Evolutionary conservation across 2,329 filamentous ascomycete genomes (phyloP), one percentile per base, ranked within the genome.

Genomic region (Fusarium sp.): DNA sequence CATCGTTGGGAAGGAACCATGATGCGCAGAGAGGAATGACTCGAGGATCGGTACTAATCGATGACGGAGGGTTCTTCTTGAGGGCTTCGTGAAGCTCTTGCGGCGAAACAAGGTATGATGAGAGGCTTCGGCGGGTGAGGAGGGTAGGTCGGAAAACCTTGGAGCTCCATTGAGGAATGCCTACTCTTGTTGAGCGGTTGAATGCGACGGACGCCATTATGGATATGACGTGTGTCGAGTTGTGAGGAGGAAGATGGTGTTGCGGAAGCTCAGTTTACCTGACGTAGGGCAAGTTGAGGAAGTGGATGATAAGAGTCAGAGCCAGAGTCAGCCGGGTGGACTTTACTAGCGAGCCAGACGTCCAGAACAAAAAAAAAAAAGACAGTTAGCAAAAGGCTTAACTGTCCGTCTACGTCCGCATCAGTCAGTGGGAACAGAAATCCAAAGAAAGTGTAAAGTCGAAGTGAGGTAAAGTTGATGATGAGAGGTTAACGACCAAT

Each of bases 1-100:
- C 88, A 73, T 97, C 95, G 79, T 97, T 98, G 68, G 96, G 96
- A 68, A 99, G 88, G 78, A 98, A 99, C 96, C 96, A 99, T 25
- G 93, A 88, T 48, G 94, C 96, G 81, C 94, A 98, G 43, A 99
- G 86, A 4, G 96, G 93, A 56, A 99, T 90, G 44, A 97, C 91
- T 71, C 92, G 90, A 2, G 95, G 92, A 14, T 93, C 89, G 44
- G 93, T 91, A 64, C 92, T 93, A 74, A 95, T 92, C 67, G 91
- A 89, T 55, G 91, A 92, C 14, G 91, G 88, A 6, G 93, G 88
- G 79, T 95, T 97, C 82, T 91, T 91, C 80, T 91, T 90, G 53
- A 99, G 86, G 53, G 94, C 94, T 70, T 91, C 88, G 77, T 91
- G 82, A 60, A 98, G 90, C 81, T 98, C 91, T 66, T 89, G 87